Base-by-base conservation (phyloP, 371 early-diverging fungal species). In the Actinomortierella wolfii region DNA sequence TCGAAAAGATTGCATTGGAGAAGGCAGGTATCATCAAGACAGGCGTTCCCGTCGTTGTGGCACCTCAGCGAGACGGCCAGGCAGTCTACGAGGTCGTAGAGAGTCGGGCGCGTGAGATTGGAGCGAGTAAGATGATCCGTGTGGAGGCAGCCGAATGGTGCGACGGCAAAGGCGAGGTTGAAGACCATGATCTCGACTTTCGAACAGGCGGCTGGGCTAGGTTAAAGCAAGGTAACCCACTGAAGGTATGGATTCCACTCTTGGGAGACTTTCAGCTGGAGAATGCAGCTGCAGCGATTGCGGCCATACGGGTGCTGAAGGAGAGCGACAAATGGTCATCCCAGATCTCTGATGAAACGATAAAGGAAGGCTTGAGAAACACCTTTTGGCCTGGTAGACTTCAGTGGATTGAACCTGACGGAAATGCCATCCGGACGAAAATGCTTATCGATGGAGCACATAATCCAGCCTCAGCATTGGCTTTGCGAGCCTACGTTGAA, bases 11-110 rank as follows among this genome's bases (percentile, higher is more conserved):
- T 64, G 95, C 96, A 8, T 90, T 89, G 86, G 93, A 98, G 69
- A 98, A 97, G 69, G 91, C 92, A 20, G 96, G 97, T 0, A 96
- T 97, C 50, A 87, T 94, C 64, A 95, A 96, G 79, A 46, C 74
- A 1, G 59, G 57, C 13, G 78, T 78, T 40, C 80, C 80, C 2
- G 86, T 78, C 3, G 81, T 89, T 1, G 74, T 87, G 40, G 77
- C 83, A 2, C 82, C 83, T 9, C 86, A 87, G 55, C 60, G 76
- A 1, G 75, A 83, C 46, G 47, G 59, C 9, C 53, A 61, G 24
- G 57, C n/a, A 29, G 84, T 80, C 0, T 45, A 77, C 44, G 42
- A 75, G 7, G 69, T 79, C 2, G 51, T 87, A 25, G 61, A 71
- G 11, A 43, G 58, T 1, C 57, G 61, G 63, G 86, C 79, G 39